Evolutionary conservation across 768 basidiomycete genomes (phyloP), one percentile per base, ranked within the genome.

Genomic region (Phaffia tasmanica): DNA sequence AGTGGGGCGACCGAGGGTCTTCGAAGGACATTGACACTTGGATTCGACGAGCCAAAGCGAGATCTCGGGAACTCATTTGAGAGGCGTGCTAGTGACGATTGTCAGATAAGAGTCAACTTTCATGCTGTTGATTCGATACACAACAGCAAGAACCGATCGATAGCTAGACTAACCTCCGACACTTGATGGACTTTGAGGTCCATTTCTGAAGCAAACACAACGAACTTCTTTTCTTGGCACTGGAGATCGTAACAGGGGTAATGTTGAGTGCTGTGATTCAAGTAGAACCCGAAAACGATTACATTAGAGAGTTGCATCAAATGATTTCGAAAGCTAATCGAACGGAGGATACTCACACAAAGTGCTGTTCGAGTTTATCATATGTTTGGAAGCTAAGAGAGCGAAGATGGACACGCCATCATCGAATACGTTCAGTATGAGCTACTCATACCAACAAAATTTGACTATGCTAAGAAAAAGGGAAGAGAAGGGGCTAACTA

Each of bases 121-220:
- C 9, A 23, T 54, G n/a, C 29, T 29, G 4, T 9, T 54, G 30
- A 56, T 25, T 1, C 3, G 19, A 6, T 27, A 51, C 50, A 50
- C 21, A 14, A 56, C 30, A 61, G n/a, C 66, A 21, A 47, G 25
- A 60, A 7, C 19, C 48, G 65, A 1, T 14, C 18, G 15, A 59
- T 25, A 25, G 23, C 21, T 14, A 5, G 11, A 48, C 76, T 65
- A 11, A 76, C 76, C 69, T 84, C 85, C 62, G 88, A 85, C 14
- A 97, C 85, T 78, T 86, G 85, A 75, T 99, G 95, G 0, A 86
- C 94, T 75, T 91, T 84, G 48, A 97, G 83, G 74, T 99, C 95
- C 15, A 99, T 78, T 18, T 83, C 80, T 3, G 86, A 86, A 50
- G 84, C 84, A 75, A 98, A 98, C 16, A 98, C 95, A 68, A 98